These are phyloP conservation scores for Exophiala dermatitidis DNA, from an alignment of 2,329 filamentous ascomycete genomes.

Conservation along the genomic window DNA sequence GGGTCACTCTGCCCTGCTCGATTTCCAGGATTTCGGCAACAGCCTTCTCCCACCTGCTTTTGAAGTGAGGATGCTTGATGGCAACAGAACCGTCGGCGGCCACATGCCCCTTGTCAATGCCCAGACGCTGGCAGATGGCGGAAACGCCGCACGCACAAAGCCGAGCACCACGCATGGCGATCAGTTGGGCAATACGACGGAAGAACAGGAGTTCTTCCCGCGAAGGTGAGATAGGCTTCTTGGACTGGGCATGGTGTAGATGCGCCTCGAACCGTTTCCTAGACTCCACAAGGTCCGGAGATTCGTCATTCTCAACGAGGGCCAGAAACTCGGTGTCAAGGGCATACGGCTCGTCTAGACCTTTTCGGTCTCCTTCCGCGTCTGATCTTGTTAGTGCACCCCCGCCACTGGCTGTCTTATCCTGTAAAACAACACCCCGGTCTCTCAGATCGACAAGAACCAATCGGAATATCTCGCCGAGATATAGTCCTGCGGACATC, in stretches of 20 bases:
- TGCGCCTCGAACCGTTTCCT: background rate
- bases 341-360: constrained; percentile 76
- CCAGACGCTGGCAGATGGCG: constrained; percentile 94
- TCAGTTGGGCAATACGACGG: constrained; percentile 81
- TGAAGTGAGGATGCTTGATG: constrained; percentile 39
- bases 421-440: constrained; percentile 68
- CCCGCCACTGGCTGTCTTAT: constrained; percentile 23
- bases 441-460: constrained; percentile 78
- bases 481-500: constrained; percentile 90
- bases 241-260: background rate
- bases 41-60: constrained; percentile 36
- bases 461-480: constrained; percentile 88
- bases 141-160: constrained; percentile 91
- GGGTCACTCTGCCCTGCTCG: constrained; percentile 30
- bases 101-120: constrained; percentile 77
- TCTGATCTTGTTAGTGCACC: constrained; percentile 49
- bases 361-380: constrained; percentile 45
- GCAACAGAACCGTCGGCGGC: constrained; percentile 58
- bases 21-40: constrained; percentile 36
- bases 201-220: constrained; percentile 35
- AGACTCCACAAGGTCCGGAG: background rate
- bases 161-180: constrained; percentile 86
- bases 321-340: constrained; percentile 63
- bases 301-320: constrained; percentile 17
- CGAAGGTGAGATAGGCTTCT: constrained; percentile 1